These are phyloP conservation scores for Xylaria palmicola DNA, from an alignment of 495 filamentous ascomycete genomes.

Conservation along the genomic window DNA sequence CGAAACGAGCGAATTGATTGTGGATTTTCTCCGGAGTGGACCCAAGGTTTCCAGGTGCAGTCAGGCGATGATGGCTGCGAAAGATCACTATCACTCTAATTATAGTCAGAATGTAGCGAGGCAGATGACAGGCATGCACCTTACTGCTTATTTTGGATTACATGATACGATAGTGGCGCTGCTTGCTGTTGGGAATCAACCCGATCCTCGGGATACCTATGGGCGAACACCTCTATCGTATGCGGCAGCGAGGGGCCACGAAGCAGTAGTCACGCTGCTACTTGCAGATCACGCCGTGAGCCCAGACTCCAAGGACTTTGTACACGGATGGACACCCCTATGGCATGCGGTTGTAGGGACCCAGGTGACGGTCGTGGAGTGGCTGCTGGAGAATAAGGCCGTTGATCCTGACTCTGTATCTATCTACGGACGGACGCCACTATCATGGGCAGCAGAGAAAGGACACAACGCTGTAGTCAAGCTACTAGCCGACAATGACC, in stretches of 20 bases:
- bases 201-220: background rate
- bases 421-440: background rate
- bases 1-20: no score
- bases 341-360: background rate
- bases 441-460: background rate
- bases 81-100: background rate
- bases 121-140: slow-evolving; percentile 16
- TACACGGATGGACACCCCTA: background rate
- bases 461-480: background rate
- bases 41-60: no score
- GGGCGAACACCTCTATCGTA: background rate
- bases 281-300: background rate
- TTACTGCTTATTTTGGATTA: slow-evolving; percentile 22
- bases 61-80: no score
- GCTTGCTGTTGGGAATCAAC: background rate
- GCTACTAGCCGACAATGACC: background rate
- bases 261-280: slow-evolving; percentile 1
- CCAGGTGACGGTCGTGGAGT: background rate
- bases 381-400: background rate
- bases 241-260: background rate
- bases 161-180: background rate
- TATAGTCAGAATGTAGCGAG: slow-evolving; percentile 9
- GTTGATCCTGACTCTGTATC: background rate
- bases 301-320: background rate
- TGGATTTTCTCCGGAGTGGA: no score